phyloP scores from a whole-genome alignment of 148 eudicot species.

The Fagopyrum homotropicum region DNA sequence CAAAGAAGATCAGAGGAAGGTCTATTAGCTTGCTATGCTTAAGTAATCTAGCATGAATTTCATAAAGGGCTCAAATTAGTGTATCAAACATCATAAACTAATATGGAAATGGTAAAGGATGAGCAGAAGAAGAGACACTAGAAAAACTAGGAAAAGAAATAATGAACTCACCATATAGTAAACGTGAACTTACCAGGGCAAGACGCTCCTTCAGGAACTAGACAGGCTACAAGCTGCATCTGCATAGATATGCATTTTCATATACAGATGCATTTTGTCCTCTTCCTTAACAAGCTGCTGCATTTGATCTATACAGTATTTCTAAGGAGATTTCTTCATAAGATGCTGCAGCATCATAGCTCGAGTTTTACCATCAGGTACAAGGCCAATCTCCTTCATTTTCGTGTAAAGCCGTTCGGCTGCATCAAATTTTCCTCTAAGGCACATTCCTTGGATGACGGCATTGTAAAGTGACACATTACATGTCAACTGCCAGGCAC shows the following conservation, averaged over 20 bases:
- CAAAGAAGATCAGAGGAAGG: neutral
- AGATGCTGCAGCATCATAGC: conserved; percentile 64
- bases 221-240: neutral
- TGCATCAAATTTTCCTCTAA: conserved; percentile 37
- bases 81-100: neutral
- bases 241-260: neutral
- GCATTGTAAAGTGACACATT: conserved; percentile 61
- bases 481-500: conserved; percentile 32
- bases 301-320: neutral
- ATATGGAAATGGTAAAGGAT: neutral
- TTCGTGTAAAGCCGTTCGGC: conserved; percentile 49
- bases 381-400: conserved; percentile 54
- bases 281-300: neutral
- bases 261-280: neutral
- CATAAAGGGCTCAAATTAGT: neutral
- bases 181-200: neutral
- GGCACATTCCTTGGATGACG: conserved; percentile 66
- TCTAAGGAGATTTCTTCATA: neutral
- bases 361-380: conserved; percentile 63
- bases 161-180: neutral
- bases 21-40: neutral
- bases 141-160: neutral
- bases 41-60: neutral
- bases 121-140: neutral
- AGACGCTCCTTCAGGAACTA: neutral